Evolutionary conservation across 805 yeast species (phyloP).

Genomic region (Metschnikowia sp.): DNA sequence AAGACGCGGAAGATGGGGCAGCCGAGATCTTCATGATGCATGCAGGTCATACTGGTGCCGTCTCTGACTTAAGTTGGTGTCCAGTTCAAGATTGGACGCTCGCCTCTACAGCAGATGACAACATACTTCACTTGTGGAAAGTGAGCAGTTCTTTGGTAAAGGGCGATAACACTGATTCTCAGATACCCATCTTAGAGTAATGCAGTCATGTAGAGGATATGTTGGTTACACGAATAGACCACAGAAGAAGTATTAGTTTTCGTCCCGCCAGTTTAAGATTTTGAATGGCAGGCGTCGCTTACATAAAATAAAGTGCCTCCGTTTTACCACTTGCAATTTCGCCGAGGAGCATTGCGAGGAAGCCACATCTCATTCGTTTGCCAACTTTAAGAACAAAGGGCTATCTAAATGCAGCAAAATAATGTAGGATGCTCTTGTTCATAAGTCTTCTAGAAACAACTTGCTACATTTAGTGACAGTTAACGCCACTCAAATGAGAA

Average conservation of each 20-base stretch:
- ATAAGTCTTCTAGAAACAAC: too few species aligned
- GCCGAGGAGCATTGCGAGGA: too few species aligned
- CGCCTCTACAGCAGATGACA: conserved; percentile 62
- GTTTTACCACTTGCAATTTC: too few species aligned
- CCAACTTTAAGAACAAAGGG: too few species aligned
- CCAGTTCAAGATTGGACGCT: conserved; percentile 73
- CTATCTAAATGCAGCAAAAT: too few species aligned
- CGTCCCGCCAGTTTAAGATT: not conserved
- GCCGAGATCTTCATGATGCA: conserved; percentile 90
- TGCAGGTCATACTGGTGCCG: conserved; percentile 82
- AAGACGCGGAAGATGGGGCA: conserved; percentile 87
- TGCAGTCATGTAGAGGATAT: not conserved
- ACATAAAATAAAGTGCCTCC: too few species aligned
- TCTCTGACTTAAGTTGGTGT: conserved; percentile 70
- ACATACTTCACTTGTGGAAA: conserved; percentile 59
- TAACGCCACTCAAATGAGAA: too few species aligned
- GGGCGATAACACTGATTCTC: conserved; percentile 14
- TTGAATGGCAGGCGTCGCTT: too few species aligned
- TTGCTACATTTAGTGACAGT: too few species aligned
- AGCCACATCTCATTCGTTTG: too few species aligned
- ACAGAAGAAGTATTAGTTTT: not conserved
- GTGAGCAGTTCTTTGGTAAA: conserved; percentile 33
- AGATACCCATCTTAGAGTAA: conserved; percentile 26
- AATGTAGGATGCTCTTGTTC: too few species aligned
- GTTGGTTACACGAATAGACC: not conserved